Evolutionary conservation across 177 flowering plant genomes (phyloP), one percentile per base, ranked within the genome.

Genomic region (Telopea speciosissima): DNA sequence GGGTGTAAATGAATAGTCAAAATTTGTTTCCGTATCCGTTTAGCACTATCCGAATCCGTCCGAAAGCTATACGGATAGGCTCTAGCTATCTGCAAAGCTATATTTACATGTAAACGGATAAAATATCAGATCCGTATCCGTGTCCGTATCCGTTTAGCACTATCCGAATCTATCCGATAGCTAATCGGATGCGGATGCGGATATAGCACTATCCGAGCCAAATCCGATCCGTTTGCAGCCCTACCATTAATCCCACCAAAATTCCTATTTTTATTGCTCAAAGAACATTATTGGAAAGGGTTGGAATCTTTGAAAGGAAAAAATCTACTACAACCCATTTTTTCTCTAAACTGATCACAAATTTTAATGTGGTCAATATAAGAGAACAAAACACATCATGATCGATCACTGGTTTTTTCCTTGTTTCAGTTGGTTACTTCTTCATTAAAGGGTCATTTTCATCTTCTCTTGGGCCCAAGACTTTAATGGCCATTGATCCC

Each of bases 301-400:
- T 62, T 67, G 54, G 75, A 68, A 67, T 73, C 71, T 73, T 73
- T 68, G 71, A 73, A 62, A 49, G 52, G 3, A 44, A 62, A 7
- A 31, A 62, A 72, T 24, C 75, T 72, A 36, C 40, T 36, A 8
- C 8, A 6, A 67, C 70, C 64, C 66, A 73, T 67, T 67, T 73
- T n/a, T 28, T 28, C n/a, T 49, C n/a, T 73, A 62, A 44, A 24
- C 5, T 67, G 45, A 10, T 65, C 8, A 67, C 7, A 26, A 31
- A 14, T 67, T 67, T 66, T 12, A 4, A 2, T 36, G 33, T 24
- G 65, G 23, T 42, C 62, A 10, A 28, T 8, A 59, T 12, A 56
- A 33, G 26, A 45, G 64, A 66, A 22, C 23, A 52, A 72, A 24
- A 13, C 24, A 9, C 8, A n/a, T 19, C 22, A 17, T 2, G 49